Conservation (phyloP, 768 basidiomycete genomes). For the Lentinula aciculospora region DNA sequence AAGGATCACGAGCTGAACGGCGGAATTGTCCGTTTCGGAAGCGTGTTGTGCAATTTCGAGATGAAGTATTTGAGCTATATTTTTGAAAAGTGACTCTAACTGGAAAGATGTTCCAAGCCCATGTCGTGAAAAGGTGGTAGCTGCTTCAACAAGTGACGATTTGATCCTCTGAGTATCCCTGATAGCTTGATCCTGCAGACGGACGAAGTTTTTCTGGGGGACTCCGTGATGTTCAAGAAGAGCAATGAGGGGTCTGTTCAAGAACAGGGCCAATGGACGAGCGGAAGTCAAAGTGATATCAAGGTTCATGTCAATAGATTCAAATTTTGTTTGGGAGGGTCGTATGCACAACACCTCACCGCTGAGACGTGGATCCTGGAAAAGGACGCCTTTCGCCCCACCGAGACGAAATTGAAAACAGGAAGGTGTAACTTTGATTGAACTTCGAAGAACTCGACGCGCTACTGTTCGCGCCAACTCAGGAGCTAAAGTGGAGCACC, state of each 20-base stretch:
- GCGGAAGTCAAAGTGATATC: conserved; percentile 44
- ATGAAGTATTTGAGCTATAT: conserved; percentile 24
- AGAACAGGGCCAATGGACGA: conserved; percentile 34
- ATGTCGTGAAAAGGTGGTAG: conserved; percentile 34
- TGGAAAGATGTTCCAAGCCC: conserved; percentile 41
- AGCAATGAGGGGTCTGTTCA: conserved; percentile 44
- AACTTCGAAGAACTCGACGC: neutral
- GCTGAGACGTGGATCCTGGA: conserved; percentile 29
- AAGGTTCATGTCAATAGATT: conserved; percentile 29
- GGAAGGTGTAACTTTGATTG: conserved; percentile 22
- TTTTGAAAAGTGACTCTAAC: conserved; percentile 35
- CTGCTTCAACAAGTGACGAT: conserved; percentile 26
- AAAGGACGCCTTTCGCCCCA: conserved; percentile 45
- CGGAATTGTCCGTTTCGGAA: neutral
- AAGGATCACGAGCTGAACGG: conserved; percentile 23
- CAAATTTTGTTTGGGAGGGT: conserved; percentile 44
- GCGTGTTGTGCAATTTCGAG: conserved; percentile 19
- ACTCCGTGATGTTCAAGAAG: conserved; percentile 42
- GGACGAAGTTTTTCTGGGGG: conserved; percentile 22
- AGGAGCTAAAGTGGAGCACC: neutral
- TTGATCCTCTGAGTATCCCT: conserved; percentile 27
- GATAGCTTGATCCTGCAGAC: conserved; percentile 33
- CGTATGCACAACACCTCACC: conserved; percentile 33
- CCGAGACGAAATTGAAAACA: conserved; percentile 39
- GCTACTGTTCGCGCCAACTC: neutral